Conservation (phyloP, 176 grass and related monocot species). For the Phoenix roebelenii region DNA sequence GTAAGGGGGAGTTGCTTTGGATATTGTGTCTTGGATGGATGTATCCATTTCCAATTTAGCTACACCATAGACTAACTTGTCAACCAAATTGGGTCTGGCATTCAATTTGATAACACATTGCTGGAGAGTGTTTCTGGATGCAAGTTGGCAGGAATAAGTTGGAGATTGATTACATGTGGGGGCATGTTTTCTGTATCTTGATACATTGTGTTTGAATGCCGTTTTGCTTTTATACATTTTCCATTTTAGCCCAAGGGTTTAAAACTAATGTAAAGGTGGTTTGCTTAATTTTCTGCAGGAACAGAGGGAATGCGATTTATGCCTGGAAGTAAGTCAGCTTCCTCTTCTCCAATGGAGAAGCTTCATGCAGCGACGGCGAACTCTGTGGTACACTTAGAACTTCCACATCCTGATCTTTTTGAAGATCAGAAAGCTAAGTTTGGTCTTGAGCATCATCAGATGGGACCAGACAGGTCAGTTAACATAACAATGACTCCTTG, state of each 20-base stretch:
- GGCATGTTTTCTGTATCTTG: not conserved
- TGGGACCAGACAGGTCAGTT: constrained; percentile 37
- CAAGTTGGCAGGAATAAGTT: constrained; percentile 2
- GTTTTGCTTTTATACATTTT: no score
- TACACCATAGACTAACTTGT: no score
- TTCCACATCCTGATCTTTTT: constrained; percentile 23
- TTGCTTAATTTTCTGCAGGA: constrained; percentile 22
- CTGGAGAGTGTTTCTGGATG: not conserved
- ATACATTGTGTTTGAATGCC: no score
- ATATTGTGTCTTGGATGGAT: not conserved
- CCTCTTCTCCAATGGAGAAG: constrained; percentile 59
- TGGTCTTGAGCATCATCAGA: constrained; percentile 43
- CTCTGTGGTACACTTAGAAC: constrained; percentile 19
- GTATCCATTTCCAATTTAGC: no score
- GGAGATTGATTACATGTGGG: not conserved
- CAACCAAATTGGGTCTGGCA: constrained; percentile 7
- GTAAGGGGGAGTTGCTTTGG: not conserved
- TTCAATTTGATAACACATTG: constrained; percentile 12
- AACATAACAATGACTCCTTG: constrained; percentile 33
- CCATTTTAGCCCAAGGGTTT: no score
- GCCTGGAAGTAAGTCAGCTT: constrained; percentile 51
- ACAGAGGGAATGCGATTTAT: constrained; percentile 27
- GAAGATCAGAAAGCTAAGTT: constrained; percentile 56
- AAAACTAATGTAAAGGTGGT: no score
- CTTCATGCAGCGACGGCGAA: constrained; percentile 48